Percentiles rank a stretch among this genome's conserved stretches.
Evolutionary conservation across 2,329 filamentous ascomycete genomes (phyloP).

Genomic region (Diplodia sapinea): DNA sequence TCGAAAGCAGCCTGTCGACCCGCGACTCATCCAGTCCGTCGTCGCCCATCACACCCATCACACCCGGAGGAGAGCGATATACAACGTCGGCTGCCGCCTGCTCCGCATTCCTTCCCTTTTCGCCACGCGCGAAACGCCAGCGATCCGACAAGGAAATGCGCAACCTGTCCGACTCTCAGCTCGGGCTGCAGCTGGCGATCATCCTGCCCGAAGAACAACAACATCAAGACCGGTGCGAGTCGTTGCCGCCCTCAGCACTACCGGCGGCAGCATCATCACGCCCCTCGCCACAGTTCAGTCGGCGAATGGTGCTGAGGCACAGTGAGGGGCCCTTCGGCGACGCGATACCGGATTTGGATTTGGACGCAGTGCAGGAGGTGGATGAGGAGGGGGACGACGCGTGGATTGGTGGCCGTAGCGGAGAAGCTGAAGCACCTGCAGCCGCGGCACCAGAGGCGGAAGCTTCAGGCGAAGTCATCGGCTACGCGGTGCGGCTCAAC

Average conservation of each 20-base stretch:
- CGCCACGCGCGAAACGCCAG: neutral
- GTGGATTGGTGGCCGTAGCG: neutral
- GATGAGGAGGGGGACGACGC: neutral
- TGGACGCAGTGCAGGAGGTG: constrained; percentile 1
- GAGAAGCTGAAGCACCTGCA: neutral
- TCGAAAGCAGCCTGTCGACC: neutral
- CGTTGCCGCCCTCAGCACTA: no score
- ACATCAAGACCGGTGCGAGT: no score
- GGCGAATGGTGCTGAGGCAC: neutral
- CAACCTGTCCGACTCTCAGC: constrained; percentile 15
- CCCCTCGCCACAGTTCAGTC: neutral
- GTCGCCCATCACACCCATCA: neutral
- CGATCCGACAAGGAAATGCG: neutral
- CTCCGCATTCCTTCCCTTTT: neutral
- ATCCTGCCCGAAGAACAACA: constrained; percentile 1
- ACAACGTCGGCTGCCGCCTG: neutral
- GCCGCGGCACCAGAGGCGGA: neutral
- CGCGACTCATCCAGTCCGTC: neutral
- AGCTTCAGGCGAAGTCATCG: neutral
- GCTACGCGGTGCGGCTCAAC: neutral
- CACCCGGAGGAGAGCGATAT: neutral
- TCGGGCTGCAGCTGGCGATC: constrained; percentile 15
- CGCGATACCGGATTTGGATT: constrained; percentile 16
- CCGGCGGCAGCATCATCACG: neutral
- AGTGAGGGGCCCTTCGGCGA: neutral